Evolutionary conservation across 1,284 basidiomycete species (phyloP), one percentile per base, ranked within the genome.

Genomic region (Schizophyllum commune): DNA sequence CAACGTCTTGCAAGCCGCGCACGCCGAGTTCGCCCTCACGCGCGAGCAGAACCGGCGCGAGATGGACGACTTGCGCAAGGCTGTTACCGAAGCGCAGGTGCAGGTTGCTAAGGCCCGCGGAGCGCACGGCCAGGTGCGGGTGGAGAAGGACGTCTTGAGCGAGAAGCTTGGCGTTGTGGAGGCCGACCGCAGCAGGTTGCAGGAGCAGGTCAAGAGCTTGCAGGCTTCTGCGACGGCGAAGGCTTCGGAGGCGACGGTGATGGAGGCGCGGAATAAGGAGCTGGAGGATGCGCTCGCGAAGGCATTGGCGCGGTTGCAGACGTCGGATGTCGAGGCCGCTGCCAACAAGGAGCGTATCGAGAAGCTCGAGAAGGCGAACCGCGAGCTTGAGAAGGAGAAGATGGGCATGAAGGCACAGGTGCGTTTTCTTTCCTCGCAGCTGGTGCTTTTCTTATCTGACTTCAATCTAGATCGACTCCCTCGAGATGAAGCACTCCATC

Each of bases 71-170:
- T 76, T 90, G 61, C 83, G 85, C 52, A 83, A 81, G 27, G 66
- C 77, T 11, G 91, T 88, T 68, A 74, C 81, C 5, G 89, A 91
- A 7, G 75, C 84, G 57, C 88, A 91, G 67, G 75, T 85, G 22
- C 85, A 91, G 66, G 68, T 92, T 8, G 81, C 82, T 4, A 91
- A 89, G 72, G 88, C 89, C 54, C 85, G 89, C 57, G 83, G 83
- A 19, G 83, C 83, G 17, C 86, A 91, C 67, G 89, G 89, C 4
- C 86, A 89, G 69, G 80, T 88, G 9, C 84, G 88, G n/a, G 88
- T 88, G 20, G 90, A 92, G 76, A 91, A 91, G 73, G 90, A 91
- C 60, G 75, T 82, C 56, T 70, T 91, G 39, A 72, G 68, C 51
- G 87, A 90, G 64, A 86, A 86, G 64, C 72, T 89, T 27, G 73